A percentile compares a stretch with the other conserved stretches of the same genome.
These are phyloP conservation scores for Fusarium phyllophilum DNA, from an alignment of 2,329 filamentous ascomycete genomes.

Conservation along the genomic window DNA sequence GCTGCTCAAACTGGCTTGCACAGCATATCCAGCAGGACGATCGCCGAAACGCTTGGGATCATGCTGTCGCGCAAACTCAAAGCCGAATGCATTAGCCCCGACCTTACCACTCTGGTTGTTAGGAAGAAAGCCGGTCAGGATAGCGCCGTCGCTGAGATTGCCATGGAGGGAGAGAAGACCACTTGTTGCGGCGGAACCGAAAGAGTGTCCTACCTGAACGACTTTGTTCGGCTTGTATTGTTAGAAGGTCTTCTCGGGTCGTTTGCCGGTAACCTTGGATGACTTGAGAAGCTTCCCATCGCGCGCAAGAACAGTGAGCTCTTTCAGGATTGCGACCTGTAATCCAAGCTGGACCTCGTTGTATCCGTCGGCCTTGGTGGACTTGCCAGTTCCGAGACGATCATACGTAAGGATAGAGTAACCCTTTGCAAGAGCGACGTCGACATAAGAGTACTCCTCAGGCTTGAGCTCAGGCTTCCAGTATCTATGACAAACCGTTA, in stretches of 20 bases:
- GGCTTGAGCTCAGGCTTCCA: neutral
- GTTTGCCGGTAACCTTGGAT: neutral
- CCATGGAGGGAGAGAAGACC: neutral
- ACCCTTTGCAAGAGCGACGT: neutral
- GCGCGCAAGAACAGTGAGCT: neutral
- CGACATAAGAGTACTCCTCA: neutral
- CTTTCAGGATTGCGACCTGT: neutral
- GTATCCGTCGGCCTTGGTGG: neutral
- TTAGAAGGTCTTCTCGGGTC: rapidly evolving
- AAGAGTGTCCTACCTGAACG: neutral
- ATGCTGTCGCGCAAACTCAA: neutral
- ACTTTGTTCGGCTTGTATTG: neutral
- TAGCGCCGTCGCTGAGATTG: neutral
- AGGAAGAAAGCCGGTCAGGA: neutral
- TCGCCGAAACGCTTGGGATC: neutral
- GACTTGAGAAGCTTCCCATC: rapidly evolving
- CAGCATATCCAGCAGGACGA: neutral
- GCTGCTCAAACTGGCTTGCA: neutral
- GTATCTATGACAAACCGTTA: too few relatives aligned
- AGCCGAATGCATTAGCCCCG: neutral
- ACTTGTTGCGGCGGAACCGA: neutral
- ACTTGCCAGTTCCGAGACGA: neutral
- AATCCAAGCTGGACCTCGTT: neutral
- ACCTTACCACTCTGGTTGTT: neutral
- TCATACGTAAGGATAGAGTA: neutral